These are phyloP conservation scores for Starmerella sp. DNA, from an alignment of 805 yeast species.

Conservation along the genomic window DNA sequence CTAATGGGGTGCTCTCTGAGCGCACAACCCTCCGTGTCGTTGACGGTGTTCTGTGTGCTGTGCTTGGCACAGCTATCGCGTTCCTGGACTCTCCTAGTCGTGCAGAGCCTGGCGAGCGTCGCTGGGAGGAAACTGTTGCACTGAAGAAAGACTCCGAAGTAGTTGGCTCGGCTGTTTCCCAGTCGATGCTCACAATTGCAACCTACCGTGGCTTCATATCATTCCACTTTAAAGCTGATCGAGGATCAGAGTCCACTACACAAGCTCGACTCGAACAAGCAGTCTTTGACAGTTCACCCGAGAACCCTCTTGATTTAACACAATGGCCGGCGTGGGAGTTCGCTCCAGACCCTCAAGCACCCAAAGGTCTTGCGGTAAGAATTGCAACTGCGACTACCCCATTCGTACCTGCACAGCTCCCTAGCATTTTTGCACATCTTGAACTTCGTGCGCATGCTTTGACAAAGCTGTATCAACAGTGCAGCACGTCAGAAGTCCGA, in stretches of 20 bases:
- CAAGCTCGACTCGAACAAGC: slow-evolving; percentile 79
- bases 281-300: slow-evolving; percentile 44
- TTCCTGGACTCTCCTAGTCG: slow-evolving; percentile 48
- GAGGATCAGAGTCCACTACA: slow-evolving; percentile 23
- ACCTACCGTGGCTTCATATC: slow-evolving; percentile 20
- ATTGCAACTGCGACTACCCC: slow-evolving; percentile 45
- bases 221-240: slow-evolving; percentile 29
- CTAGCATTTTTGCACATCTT: slow-evolving; percentile 43
- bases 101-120: slow-evolving; percentile 5
- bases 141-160: slow-evolving; percentile 44
- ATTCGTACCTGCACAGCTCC: slow-evolving; percentile 44
- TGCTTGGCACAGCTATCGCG: slow-evolving; percentile 49
- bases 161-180: slow-evolving; percentile 43
- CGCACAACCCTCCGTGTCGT: slow-evolving; percentile 48
- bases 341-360: slow-evolving; percentile 25
- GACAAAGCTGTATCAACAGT: slow-evolving; percentile 37
- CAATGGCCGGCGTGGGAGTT: slow-evolving; percentile 12
- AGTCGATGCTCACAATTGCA: slow-evolving; percentile 50
- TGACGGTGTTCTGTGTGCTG: slow-evolving; percentile 45
- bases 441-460: slow-evolving; percentile 38
- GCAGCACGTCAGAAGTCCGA: slow-evolving; percentile 25
- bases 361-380: slow-evolving; percentile 41
- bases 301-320: slow-evolving; percentile 39
- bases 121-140: slow-evolving; percentile 74
- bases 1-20: slow-evolving; percentile 24